Percentiles rank a stretch among this genome's conserved stretches.
Conservation (phyloP, 306 rosid species). For the Lathyrus oleraceus region DNA sequence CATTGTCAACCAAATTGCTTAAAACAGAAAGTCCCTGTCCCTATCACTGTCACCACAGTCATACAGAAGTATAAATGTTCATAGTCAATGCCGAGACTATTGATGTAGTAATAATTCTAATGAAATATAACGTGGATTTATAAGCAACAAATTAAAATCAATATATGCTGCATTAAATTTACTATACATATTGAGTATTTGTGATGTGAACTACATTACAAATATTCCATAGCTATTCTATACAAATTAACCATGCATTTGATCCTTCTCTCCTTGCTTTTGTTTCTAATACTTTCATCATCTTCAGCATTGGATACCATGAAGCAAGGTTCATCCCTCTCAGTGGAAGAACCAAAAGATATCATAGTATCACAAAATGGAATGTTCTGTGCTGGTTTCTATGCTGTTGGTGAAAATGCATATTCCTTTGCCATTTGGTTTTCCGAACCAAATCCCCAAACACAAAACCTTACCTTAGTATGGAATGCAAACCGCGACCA, state of each 20-base stretch:
- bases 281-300: conserved; percentile 4
- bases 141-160: not conserved
- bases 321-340: conserved; percentile 41
- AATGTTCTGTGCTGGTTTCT: conserved; percentile 53
- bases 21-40: not conserved
- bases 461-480: conserved; percentile 34
- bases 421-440: conserved; percentile 64
- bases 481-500: conserved; percentile 60
- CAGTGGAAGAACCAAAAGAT: conserved; percentile 38
- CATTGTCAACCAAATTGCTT: not conserved
- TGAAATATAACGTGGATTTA: not conserved
- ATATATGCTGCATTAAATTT: not conserved
- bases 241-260: not conserved
- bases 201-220: not conserved
- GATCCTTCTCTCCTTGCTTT: not conserved
- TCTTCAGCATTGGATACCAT: conserved; percentile 13
- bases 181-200: not conserved
- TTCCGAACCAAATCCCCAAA: conserved; percentile 16
- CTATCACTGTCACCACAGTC: not conserved
- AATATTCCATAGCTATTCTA: conserved; percentile 1
- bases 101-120: not conserved
- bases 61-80: not conserved
- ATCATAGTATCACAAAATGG: conserved; percentile 42
- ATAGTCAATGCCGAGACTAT: not conserved
- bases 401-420: conserved; percentile 49